phyloP scores from a whole-genome alignment of 768 basidiomycete genomes.

The Tylopilus felleus region DNA sequence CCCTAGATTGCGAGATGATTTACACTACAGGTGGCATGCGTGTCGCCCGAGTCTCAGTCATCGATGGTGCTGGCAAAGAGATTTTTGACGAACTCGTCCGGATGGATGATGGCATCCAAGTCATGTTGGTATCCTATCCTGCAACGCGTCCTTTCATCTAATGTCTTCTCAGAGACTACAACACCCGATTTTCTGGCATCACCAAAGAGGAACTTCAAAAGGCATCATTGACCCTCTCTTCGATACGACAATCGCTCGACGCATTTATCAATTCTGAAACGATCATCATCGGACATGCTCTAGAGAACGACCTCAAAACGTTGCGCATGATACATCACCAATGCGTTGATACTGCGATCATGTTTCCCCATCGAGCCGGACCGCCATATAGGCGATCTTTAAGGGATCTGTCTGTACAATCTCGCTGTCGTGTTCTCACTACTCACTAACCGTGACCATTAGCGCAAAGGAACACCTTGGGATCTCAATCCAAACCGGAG shows the following conservation, averaged over 20 bases:
- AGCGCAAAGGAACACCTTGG: slow-evolving; percentile 84
- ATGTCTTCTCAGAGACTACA: slow-evolving; percentile 65
- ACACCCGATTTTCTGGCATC: slow-evolving; percentile 88
- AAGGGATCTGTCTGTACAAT: slow-evolving; percentile 64
- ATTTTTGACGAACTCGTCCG: slow-evolving; percentile 81
- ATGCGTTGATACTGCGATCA: slow-evolving; percentile 81
- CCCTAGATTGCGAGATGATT: slow-evolving; percentile 96
- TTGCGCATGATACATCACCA: slow-evolving; percentile 81
- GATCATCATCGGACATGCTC: slow-evolving; percentile 83
- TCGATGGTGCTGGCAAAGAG: slow-evolving; percentile 69
- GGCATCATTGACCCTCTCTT: slow-evolving; percentile 64
- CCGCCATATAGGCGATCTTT: slow-evolving; percentile 74
- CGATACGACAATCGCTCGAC: slow-evolving; percentile 67
- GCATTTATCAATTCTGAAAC: slow-evolving; percentile 73
- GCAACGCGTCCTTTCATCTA: neutral
- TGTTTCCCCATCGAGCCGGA: slow-evolving; percentile 86
- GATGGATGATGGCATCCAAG: slow-evolving; percentile 77
- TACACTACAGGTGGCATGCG: slow-evolving; percentile 92
- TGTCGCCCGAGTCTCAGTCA: slow-evolving; percentile 85
- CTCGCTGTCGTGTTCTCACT: neutral
- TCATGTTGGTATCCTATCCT: slow-evolving; percentile 52
- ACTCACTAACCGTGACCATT: slow-evolving; percentile 10
- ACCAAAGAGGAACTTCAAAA: slow-evolving; percentile 52
- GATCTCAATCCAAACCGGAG: slow-evolving; percentile 78
- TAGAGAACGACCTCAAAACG: slow-evolving; percentile 94